Evolutionary conservation across 2,329 filamentous ascomycete species (phyloP).

Genomic region (Hypoxylon sp.): DNA sequence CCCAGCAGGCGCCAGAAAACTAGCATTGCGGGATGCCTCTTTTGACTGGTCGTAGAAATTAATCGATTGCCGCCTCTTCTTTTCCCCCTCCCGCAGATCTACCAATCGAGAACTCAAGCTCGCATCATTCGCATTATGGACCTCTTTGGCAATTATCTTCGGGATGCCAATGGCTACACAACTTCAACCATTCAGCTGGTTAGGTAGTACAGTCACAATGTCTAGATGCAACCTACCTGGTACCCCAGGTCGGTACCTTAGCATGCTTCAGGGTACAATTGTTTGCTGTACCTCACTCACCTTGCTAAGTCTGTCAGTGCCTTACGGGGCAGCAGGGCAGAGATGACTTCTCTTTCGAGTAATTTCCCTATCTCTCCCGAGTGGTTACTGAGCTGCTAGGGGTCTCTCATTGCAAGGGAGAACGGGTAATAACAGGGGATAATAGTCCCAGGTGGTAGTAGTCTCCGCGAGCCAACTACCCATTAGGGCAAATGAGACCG

Average conservation of each 20-base stretch:
- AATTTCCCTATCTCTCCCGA: conserved; percentile 21
- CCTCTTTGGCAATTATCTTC: conserved; percentile 6
- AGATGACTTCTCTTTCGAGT: conserved; percentile 7
- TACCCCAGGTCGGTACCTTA: too few relatives aligned
- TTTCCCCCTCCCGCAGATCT: not conserved
- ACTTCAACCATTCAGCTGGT: conserved; percentile 30
- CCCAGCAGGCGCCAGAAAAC: conserved; percentile 29
- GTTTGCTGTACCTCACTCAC: conserved; percentile 11
- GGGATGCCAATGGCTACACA: conserved; percentile 30
- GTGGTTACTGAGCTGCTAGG: conserved; percentile 3
- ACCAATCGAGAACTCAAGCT: conserved; percentile 12
- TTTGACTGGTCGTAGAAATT: conserved; percentile 29
- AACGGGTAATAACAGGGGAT: conserved; percentile 9
- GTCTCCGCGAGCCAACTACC: conserved; percentile 29
- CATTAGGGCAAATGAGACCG: conserved; percentile 29
- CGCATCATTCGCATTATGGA: conserved; percentile 10
- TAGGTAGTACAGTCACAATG: conserved; percentile 15
- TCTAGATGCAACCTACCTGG: conserved; percentile 11
- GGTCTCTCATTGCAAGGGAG: conserved; percentile 20
- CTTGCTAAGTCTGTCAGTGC: conserved; percentile 2
- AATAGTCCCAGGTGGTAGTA: conserved; percentile 9
- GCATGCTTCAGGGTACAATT: not conserved
- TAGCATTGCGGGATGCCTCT: conserved; percentile 36
- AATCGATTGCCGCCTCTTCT: conserved; percentile 18
- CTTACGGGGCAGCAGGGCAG: conserved; percentile 21